Base-by-base conservation (phyloP, 306 rosid genomes). In the Adenanthera pavonina region DNA sequence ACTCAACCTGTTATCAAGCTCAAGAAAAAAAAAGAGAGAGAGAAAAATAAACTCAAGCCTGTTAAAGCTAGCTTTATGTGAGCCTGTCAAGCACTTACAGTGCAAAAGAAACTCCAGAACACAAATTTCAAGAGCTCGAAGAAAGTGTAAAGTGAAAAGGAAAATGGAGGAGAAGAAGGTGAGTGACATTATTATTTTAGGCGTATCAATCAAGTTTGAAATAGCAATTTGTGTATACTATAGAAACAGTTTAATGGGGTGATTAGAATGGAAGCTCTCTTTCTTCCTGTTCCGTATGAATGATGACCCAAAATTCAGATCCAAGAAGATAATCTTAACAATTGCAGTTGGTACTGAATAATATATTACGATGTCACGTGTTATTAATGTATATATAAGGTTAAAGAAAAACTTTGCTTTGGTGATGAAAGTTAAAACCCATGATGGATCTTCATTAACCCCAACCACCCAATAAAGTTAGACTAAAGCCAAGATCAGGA, bases 391-490 rank as follows among this genome's bases (percentile, higher is more conserved):
- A 36, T 5, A 35, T 20, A 72, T 17, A 56, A 11, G 43, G 51
- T 56, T 36, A 72, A 79, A 57, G 62, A 64, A 47, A 85, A 81
- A 30, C 62, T 44, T 81, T 77, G 69, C 83, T 81, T 85, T 30
- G 62, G 30, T 56, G 59, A 77, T 65, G 30, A 25, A 25, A 25
- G 30, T 25, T 25, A 64, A 56, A 56, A 40, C 77, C 77, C 25
- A 57, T 66, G 52, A 79, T 85, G 81, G 70, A 72, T 81, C 74
- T 81, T 81, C 78, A 67, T 49, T 59, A 57, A 59, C 72, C 49
- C 81, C 53, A 81, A 78, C 75, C 75, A 78, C 43, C 85, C 75
- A 75, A 81, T 66, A 81, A 81, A 85, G 84, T 68, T 74, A 53
- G 68, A 71, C 75, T 75, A 52, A 33, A 33, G 49, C 20, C 57